Evolutionary conservation across 768 basidiomycete genomes (phyloP).

Genomic region (Xerocomellus amylosporus): DNA sequence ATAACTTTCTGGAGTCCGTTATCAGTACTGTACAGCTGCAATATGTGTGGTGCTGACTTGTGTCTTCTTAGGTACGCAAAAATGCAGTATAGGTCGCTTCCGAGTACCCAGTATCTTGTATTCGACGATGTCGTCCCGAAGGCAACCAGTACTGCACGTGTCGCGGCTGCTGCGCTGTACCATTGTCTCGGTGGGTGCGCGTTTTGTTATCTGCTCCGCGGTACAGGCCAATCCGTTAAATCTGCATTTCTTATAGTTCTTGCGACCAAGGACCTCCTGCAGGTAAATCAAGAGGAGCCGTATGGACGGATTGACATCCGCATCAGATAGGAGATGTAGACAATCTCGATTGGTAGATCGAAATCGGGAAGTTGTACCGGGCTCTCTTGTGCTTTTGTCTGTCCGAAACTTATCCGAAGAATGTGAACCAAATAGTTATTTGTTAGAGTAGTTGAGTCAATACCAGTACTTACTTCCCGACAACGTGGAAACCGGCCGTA

Average conservation of each 20-base stretch:
- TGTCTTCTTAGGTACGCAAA: constrained; percentile 58
- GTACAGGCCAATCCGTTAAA: background rate
- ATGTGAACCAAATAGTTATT: background rate
- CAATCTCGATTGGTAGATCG: background rate
- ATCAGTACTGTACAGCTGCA: background rate
- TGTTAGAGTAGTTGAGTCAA: background rate
- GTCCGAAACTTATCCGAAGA: constrained; percentile 3
- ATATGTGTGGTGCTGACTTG: constrained; percentile 11
- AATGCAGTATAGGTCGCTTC: constrained; percentile 67
- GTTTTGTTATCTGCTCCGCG: background rate
- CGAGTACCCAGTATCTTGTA: constrained; percentile 45
- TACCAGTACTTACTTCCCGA: background rate
- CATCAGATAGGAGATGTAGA: constrained; percentile 30
- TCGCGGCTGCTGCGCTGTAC: constrained; percentile 81
- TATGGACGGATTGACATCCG: constrained; percentile 53
- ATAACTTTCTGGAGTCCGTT: constrained; percentile 76
- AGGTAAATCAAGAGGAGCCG: constrained; percentile 55
- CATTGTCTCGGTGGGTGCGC: constrained; percentile 69
- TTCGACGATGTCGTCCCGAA: constrained; percentile 69
- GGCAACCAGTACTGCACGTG: constrained; percentile 65
- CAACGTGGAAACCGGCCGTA: too few species aligned
- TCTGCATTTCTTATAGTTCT: constrained; percentile 48
- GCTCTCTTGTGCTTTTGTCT: background rate
- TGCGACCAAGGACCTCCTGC: constrained; percentile 69
- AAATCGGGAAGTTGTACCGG: background rate